Percentiles rank a stretch among this genome's conserved stretches.
These are phyloP conservation scores for Pulveroboletus sp. DNA, from an alignment of 1,284 basidiomycete species.

Conservation along the genomic window DNA sequence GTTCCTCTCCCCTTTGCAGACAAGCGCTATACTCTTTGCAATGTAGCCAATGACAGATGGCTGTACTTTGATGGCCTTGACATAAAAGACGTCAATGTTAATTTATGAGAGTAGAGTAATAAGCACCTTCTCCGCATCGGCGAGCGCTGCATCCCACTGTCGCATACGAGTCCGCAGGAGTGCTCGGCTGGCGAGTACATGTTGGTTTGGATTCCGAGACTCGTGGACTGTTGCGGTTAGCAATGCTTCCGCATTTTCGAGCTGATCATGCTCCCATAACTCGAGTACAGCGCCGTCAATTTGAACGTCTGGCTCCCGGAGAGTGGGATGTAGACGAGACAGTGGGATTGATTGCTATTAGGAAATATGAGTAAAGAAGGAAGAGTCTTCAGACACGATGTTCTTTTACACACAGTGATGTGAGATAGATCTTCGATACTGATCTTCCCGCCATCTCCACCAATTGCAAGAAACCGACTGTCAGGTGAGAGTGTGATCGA, in stretches of 20 bases:
- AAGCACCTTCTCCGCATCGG: too few species aligned
- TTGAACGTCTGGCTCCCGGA: background rate
- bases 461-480: background rate
- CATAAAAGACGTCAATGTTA: too few species aligned
- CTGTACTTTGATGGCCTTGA: too few species aligned
- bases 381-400: background rate
- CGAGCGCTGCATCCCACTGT: too few species aligned
- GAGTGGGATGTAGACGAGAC: background rate
- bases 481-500: background rate
- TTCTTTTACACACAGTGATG: background rate
- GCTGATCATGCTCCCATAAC: background rate
- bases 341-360: background rate
- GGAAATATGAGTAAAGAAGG: too few species aligned
- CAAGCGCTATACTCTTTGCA: too few species aligned
- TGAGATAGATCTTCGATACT: background rate
- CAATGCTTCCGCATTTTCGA: background rate
- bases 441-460: background rate
- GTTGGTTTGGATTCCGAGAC: background rate
- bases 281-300: background rate
- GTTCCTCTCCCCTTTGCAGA: too few species aligned
- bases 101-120: too few species aligned
- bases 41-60: too few species aligned
- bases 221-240: background rate
- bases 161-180: too few species aligned
- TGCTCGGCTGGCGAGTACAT: too few species aligned